Evolutionary conservation across 2,329 filamentous ascomycete genomes (phyloP).

Genomic region (Trichoderma guizhouense): DNA sequence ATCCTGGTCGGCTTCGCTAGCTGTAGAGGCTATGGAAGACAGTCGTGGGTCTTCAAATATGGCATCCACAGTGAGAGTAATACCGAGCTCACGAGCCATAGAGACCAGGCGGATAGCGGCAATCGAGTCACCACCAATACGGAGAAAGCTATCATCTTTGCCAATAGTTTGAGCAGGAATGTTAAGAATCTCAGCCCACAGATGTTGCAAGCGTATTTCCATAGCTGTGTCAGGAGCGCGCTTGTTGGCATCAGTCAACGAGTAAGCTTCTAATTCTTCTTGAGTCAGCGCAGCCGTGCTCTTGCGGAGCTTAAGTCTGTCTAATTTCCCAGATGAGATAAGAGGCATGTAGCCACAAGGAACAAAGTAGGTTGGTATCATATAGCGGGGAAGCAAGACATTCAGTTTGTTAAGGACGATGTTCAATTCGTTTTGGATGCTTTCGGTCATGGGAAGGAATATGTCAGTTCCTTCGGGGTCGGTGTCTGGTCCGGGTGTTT

Average conservation of each 20-base stretch:
- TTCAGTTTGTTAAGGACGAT: not conserved
- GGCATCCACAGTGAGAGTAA: not conserved
- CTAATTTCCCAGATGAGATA: slow-evolving; percentile 14
- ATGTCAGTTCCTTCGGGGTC: not conserved
- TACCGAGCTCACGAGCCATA: slow-evolving; percentile 2
- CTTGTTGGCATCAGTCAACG: slow-evolving; percentile 2
- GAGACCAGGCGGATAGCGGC: slow-evolving; percentile 14
- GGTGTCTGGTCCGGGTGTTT: not conserved
- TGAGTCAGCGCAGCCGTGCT: not conserved
- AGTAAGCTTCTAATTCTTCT: slow-evolving; percentile 9
- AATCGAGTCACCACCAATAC: slow-evolving; percentile 20
- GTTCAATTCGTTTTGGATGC: not conserved
- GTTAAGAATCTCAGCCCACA: slow-evolving; percentile 15
- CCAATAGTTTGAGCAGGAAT: slow-evolving; percentile 14
- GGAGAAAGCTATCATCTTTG: slow-evolving; percentile 18
- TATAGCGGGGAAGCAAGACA: slow-evolving; percentile 8
- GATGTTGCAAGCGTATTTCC: slow-evolving; percentile 10
- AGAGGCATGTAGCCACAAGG: slow-evolving; percentile 16
- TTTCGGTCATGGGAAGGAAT: not conserved
- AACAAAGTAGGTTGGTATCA: slow-evolving; percentile 15
- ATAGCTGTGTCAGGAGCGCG: slow-evolving; percentile 7
- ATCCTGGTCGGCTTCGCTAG: not conserved
- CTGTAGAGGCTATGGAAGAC: not conserved
- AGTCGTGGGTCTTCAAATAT: slow-evolving; percentile 8
- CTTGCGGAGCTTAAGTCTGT: slow-evolving; percentile 2